phyloP scores from a whole-genome alignment of 306 rosid genomes.

The Leucaena leucocephala region DNA sequence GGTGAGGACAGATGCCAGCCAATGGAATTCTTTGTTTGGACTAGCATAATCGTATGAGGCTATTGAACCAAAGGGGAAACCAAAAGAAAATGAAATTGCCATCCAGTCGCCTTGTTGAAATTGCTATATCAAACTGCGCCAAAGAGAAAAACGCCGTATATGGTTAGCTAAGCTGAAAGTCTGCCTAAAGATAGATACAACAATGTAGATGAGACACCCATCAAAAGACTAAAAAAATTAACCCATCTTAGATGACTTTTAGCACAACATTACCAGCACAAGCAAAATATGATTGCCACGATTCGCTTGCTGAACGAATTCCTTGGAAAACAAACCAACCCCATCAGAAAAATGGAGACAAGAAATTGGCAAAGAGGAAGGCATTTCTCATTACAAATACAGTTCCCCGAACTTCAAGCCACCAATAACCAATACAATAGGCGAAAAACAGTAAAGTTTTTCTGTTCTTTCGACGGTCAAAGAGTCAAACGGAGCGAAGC shows the following conservation, averaged over 20 bases:
- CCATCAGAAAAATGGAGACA: background rate
- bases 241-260: conserved; percentile 21
- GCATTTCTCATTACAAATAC: background rate
- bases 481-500: background rate
- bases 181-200: conserved; percentile 14
- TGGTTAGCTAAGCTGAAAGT: conserved; percentile 9
- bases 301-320: conserved; percentile 19
- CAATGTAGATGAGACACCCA: conserved; percentile 4
- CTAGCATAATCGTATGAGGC: conserved; percentile 41
- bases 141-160: conserved; percentile 31
- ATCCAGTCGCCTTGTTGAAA: conserved; percentile 38
- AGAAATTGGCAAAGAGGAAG: conserved; percentile 16
- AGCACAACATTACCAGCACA: background rate
- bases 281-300: background rate
- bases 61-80: conserved; percentile 35
- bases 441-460: background rate
- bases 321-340: conserved; percentile 36
- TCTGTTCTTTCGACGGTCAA: background rate
- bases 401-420: background rate
- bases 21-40: conserved; percentile 60
- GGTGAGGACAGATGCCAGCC: conserved; percentile 57
- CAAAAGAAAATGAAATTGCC: conserved; percentile 47
- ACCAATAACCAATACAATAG: conserved; percentile 3
- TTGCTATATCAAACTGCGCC: conserved; percentile 43
- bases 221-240: background rate